These are phyloP conservation scores for Rhododendron griersonianum DNA, from an alignment of 148 eudicot genomes.

Conservation along the genomic window DNA sequence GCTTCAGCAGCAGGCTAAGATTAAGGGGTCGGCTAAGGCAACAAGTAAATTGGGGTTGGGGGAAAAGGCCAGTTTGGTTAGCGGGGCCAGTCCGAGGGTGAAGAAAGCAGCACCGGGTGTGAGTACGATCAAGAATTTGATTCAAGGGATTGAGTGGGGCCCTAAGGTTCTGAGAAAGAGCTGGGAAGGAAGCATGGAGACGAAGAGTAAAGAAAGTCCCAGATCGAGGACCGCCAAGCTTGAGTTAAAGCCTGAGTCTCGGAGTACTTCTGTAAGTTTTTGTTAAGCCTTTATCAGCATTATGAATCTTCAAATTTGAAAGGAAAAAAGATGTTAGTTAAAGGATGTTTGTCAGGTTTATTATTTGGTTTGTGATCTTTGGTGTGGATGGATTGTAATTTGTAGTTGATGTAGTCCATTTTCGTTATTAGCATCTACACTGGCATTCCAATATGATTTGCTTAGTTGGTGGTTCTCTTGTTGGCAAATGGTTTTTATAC, in stretches of 20 bases:
- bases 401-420: neutral
- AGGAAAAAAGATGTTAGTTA: neutral
- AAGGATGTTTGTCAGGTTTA: neutral
- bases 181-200: conserved; percentile 86
- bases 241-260: conserved; percentile 44
- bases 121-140: conserved; percentile 46
- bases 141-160: conserved; percentile 65
- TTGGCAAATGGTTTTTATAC: neutral
- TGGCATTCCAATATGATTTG: neutral
- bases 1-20: conserved; percentile 61
- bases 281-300: conserved; percentile 1
- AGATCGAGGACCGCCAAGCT: conserved; percentile 42
- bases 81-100: conserved; percentile 35
- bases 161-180: conserved; percentile 85
- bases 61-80: conserved; percentile 45
- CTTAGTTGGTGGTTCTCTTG: conserved; percentile 6
- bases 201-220: conserved; percentile 47
- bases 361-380: neutral
- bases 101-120: conserved; percentile 41
- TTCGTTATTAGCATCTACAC: neutral
- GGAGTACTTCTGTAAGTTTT: conserved; percentile 65
- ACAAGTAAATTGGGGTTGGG: conserved; percentile 32
- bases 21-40: conserved; percentile 63
- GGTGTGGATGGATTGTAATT: neutral
- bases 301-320: neutral